Base-by-base conservation (phyloP, 2,329 filamentous ascomycete genomes). In the Aschersonia sp. region DNA sequence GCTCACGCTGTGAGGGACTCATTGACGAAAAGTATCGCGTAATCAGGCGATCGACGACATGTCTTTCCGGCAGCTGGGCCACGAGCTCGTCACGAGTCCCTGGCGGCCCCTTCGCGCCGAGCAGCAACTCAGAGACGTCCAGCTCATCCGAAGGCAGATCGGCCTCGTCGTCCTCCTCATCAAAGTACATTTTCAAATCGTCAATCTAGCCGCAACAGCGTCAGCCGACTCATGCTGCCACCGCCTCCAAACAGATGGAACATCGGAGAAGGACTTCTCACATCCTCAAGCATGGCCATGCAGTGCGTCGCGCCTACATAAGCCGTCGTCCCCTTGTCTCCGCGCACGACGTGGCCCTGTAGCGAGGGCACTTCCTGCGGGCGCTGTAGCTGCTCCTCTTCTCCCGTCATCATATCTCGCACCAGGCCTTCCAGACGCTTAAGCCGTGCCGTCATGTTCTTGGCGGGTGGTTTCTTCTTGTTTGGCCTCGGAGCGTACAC, bases 221-320 rank as follows among this genome's bases (percentile, higher is more conserved):
- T 20, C 20, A 20, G 20, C 20, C 20, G 20, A 20, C 20, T 20
- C 20, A 20, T 20, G 20, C 1, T 20, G 20, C 20, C 20, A 2
- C 20, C 20, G 20, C 20, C 20, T 20, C 20, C 20, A 20, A 20
- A 20, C 20, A 20, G 20, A 20, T 20, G 20, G 20, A n/a, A 6
- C 40, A 5, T 28, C 10, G 10, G 40, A 42, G 6, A n/a, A 20
- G 4, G 29, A 20, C 10, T 5, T 61, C 70, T 66, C 54, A 78
- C 75, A 63, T 80, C 73, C 55, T 79, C 73, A 9, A 80, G 60
- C 59, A 80, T 77, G 2, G 76, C 76, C 64, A 78, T 72, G 53
- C 75, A 78, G 50, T 80, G 75, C 43, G 76, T 79, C 4, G 75
- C 75, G 1, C 77, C 76, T 4, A 80, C 69, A 52, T 77, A 80